Evolutionary conservation across 2,329 filamentous ascomycete species (phyloP).

Genomic region (Fusarium xylarioides): DNA sequence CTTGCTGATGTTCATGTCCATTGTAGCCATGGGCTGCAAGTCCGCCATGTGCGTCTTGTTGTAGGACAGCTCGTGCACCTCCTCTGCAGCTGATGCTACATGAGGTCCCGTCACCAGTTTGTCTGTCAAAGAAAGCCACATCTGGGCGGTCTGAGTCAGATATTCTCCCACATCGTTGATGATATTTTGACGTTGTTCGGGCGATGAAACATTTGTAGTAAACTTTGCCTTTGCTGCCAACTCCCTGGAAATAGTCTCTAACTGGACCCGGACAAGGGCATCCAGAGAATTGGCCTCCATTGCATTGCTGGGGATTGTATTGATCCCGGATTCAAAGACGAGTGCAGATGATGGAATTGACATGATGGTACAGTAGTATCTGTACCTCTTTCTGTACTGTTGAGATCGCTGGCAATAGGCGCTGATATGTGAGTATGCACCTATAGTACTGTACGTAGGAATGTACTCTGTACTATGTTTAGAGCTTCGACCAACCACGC

Average conservation of each 20-base stretch:
- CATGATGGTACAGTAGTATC: conserved; percentile 29
- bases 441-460: conserved; percentile 10
- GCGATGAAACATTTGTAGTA: neutral
- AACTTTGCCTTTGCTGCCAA: conserved; percentile 33
- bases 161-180: conserved; percentile 50
- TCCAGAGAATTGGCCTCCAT: conserved; percentile 39
- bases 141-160: conserved; percentile 45
- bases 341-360: conserved; percentile 41
- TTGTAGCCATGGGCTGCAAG: conserved; percentile 39
- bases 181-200: conserved; percentile 40
- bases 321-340: conserved; percentile 45
- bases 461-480: conserved; percentile 27
- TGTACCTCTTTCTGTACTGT: conserved; percentile 20
- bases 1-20: conserved; percentile 47
- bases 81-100: conserved; percentile 42
- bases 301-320: conserved; percentile 19
- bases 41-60: conserved; percentile 42
- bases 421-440: conserved; percentile 13
- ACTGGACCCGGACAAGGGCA: conserved; percentile 42
- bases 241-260: conserved; percentile 40
- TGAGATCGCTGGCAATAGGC: conserved; percentile 28
- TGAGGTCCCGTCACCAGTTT: conserved; percentile 46
- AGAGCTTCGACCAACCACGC: conserved; percentile 38
- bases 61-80: conserved; percentile 43
- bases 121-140: conserved; percentile 49